Base-by-base conservation (phyloP, 371 early-diverging fungal genomes). In the Actinomortierella ambigua region DNA sequence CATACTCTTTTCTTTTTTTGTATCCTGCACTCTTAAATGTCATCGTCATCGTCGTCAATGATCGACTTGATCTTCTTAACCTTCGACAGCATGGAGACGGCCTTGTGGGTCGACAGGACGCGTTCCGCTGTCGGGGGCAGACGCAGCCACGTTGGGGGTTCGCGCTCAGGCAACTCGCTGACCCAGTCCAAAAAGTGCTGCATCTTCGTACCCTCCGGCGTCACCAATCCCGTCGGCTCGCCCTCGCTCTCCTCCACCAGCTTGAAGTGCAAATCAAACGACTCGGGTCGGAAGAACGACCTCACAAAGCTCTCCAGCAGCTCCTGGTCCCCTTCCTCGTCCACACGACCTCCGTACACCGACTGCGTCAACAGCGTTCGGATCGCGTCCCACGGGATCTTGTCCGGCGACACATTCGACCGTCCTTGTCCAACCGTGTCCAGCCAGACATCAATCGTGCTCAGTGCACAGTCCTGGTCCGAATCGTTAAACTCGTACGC, bases 101-200 rank as follows among this genome's bases (percentile, higher is more conserved):
- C 86, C 77, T 88, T 87, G 42, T 84, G 78, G 14, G 92, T 90
- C 59, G 95, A 83, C 28, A 98, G 82, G 23, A 97, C 90, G 53
- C 87, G 89, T 75, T 98, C 98, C 15, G 99, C 98, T 67, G 95
- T 94, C 17, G 84, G 75, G n/a, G 98, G 97, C 48, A 98, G 84
- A 14, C 99, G 97, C 50, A 98, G 84, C 99, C 99, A 98, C 17
- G 91, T 87, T 20, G 99, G 98, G 15, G 98, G 96, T 77, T 98
- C 94, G 59, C 89, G 88, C 41, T 95, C 97, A 9, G 98, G 97
- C 55, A 98, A 75, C 39, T 81, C 83, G 41, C 82, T 81, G 46
- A 93, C 93, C 99, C 99, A 99, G 5, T 86, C 83, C 63, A 93
- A 50, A 75, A 97, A 95, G 53, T 95, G 91, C 2, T 91, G 90